Evolutionary conservation across 345 rosid genomes (phyloP), one percentile per base, ranked within the genome.

Genomic region (Chamaenerion angustifolium): DNA sequence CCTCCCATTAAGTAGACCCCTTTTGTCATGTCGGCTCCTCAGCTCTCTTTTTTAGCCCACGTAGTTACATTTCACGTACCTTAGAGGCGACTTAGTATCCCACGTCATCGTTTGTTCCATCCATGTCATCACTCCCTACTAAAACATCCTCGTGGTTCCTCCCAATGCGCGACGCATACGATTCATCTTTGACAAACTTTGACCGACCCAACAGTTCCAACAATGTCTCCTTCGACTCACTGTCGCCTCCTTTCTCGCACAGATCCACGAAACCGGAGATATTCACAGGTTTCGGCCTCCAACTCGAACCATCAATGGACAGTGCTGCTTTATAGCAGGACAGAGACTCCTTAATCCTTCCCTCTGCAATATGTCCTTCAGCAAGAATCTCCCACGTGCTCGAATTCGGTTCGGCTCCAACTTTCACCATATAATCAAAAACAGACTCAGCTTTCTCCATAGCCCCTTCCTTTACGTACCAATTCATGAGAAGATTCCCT

Each of bases 311-410:
- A 14, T 67, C 69, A 3, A 70, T 68, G 8, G 64, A 57, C 66
- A 88, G 77, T 51, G 94, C 90, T 64, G 77, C 73, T 70, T 70
- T 72, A 50, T 70, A 69, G 76, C 83, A 76, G 54, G 79, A 62
- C 65, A 81, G 56, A 53, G 90, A 79, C 56, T 83, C 80, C 6
- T 67, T 8, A 48, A 75, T 63, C 49, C 75, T 78, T 64, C 49
- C 68, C 66, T 72, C 78, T 25, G 52, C 57, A 6, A 74, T 68
- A 58, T 73, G 85, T 31, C 94, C 89, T 59, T 86, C 85, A 8
- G 87, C 89, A 9, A 92, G 89, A 63, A 68, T 73, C 71, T 92
- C 98, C 98, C 96, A 86, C 25, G 95, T 70, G 45, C 57, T 72
- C 43, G 95, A 56, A 56, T 74, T 84, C 0, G 96, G 95, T 66